These are phyloP conservation scores for Calocera cornea DNA, from an alignment of 768 basidiomycete genomes.

Conservation along the genomic window DNA sequence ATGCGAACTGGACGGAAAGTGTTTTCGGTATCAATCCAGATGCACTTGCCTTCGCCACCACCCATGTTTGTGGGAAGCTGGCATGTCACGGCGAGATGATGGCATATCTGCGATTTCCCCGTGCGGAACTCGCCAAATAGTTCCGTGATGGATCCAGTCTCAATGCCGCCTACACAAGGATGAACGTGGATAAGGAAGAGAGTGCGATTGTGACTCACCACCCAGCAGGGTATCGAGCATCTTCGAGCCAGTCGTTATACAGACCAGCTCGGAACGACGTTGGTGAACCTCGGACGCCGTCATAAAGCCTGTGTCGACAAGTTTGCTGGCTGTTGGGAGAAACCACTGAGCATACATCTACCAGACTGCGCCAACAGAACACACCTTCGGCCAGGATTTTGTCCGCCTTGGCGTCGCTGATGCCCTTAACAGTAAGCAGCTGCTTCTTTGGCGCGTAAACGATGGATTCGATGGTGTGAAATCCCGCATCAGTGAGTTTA, in stretches of 20 bases:
- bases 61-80: conserved; percentile 96
- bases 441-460: conserved; percentile 94
- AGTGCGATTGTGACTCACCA: conserved; percentile 35
- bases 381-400: conserved; percentile 85
- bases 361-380: conserved; percentile 15
- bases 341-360: background rate
- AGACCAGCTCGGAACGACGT: conserved; percentile 83
- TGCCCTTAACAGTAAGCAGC: conserved; percentile 83
- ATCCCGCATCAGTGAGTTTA: conserved; percentile 84
- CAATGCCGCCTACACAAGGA: conserved; percentile 60
- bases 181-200: background rate
- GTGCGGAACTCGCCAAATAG: conserved; percentile 97
- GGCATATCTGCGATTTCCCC: conserved; percentile 95
- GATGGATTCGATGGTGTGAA: conserved; percentile 88
- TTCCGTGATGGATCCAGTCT: conserved; percentile 97
- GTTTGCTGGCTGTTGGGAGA: conserved; percentile 63
- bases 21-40: conserved; percentile 98
- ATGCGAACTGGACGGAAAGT: conserved; percentile 95
- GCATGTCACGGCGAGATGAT: conserved; percentile 95
- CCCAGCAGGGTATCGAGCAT: conserved; percentile 91
- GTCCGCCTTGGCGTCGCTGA: conserved; percentile 93
- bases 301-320: conserved; percentile 93
- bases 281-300: conserved; percentile 97
- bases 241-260: conserved; percentile 93
- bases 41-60: conserved; percentile 95